Base-by-base conservation (phyloP, 225 moss, liverwort and hornwort genomes). In the Pseudisothecium myosuroides region DNA sequence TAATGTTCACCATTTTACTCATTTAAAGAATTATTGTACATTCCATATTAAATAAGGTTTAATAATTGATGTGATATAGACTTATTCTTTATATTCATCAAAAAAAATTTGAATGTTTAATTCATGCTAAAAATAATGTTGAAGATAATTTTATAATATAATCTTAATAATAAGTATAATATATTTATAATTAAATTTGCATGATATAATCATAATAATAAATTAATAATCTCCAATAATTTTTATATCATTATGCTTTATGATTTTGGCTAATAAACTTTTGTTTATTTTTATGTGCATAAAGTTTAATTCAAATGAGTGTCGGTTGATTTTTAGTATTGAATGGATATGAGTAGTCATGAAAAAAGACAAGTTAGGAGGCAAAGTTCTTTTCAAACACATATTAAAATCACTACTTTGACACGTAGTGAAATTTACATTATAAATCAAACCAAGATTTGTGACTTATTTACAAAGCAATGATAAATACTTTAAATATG, bases 1-100 rank as follows among this genome's bases (percentile, higher is more conserved):
- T 64, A 39, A 90, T 83, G 41, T 92, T 88, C 13, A 92, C 92
- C 92, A 92, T 92, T 85, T 87, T 21, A 37, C 3, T 47, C 9
- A 24, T 16, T n/a, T 72, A 8, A 75, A 26, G 26, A n/a, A n/a
- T n/a, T n/a, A n/a, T n/a, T n/a, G n/a, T n/a, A n/a, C n/a, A n/a
- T n/a, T n/a, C n/a, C n/a, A n/a, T n/a, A 54, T 64, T 1, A 11
- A 82, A 22, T 16, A 3, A 58, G 5, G 2, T 43, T 21, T 6
- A 16, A 22, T 52, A 37, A 54, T 37, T 28, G n/a, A 15, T 67
- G 4, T 60, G 4, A 5, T 39, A 32, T 60, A 26, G 11, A 0
- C 21, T 7, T 34, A 5, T 76, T 36, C 0, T 21, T 59, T 24
- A 34, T 20, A 5, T 69, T 39, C 8, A 52, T 13, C 1, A 32